Conservation (phyloP, 2,329 filamentous ascomycete genomes). For the Aspergillus tanneri region DNA sequence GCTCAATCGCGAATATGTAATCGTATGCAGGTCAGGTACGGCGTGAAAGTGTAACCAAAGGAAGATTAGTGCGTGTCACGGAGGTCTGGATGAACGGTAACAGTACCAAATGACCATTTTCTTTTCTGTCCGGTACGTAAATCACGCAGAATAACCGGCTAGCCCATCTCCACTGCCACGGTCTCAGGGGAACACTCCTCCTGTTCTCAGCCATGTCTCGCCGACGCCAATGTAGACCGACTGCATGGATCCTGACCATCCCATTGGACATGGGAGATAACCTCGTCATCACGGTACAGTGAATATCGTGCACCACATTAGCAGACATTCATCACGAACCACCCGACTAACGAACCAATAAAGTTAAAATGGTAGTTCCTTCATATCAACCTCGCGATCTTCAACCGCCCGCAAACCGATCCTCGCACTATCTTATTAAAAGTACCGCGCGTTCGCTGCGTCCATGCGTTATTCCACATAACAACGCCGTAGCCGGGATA, state of each 20-base stretch:
- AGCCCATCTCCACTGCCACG: slow-evolving; percentile 36
- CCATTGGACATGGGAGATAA: slow-evolving; percentile 52
- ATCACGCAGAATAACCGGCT: slow-evolving; percentile 52
- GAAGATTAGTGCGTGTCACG: slow-evolving; percentile 52
- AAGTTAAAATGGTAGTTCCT: slow-evolving; percentile 33
- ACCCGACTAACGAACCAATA: slow-evolving; percentile 27
- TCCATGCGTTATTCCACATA: slow-evolving; percentile 73
- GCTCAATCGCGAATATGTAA: slow-evolving; percentile 49
- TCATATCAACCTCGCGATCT: slow-evolving; percentile 41
- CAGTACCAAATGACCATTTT: slow-evolving; percentile 55
- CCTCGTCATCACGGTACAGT: slow-evolving; percentile 51
- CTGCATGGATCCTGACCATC: slow-evolving; percentile 49
- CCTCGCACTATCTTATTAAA: slow-evolving; percentile 38
- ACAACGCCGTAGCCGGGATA: slow-evolving; percentile 71
- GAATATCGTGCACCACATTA: too few species aligned
- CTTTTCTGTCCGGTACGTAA: slow-evolving; percentile 53
- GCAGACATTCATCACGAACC: too few species aligned
- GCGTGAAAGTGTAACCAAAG: slow-evolving; percentile 42
- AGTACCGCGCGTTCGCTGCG: slow-evolving; percentile 59
- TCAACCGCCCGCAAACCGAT: slow-evolving; percentile 35
- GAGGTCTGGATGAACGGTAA: slow-evolving; percentile 52
- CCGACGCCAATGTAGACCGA: slow-evolving; percentile 51
- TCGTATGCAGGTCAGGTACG: slow-evolving; percentile 51
- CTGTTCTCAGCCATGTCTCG: slow-evolving; percentile 40
- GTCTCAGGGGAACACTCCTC: slow-evolving; percentile 38